Base-by-base conservation (phyloP, 768 basidiomycete species). In the Rhizopogon vulgaris region DNA sequence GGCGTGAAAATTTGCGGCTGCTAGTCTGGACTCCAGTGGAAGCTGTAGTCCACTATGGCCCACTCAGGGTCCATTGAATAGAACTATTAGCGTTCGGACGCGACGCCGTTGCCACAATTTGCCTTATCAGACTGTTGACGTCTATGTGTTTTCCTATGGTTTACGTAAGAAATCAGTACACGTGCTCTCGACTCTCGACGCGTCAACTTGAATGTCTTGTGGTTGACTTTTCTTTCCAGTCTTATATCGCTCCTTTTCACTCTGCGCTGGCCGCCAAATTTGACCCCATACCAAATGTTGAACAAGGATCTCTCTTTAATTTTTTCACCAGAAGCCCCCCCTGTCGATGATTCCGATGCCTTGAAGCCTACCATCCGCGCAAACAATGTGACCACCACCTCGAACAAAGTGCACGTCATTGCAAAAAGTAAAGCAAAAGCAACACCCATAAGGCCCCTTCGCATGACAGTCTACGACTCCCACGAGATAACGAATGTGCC, bases 401-500 rank as follows among this genome's bases (percentile, higher is more conserved):
- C 41, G 17, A 49, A 42, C 11, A 49, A 42, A 49, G 4, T 14
- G 3, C 8, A 12, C 41, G 18, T 6, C n/a, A 38, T 24, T 8
- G 14, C 2, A 12, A 45, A 49, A 49, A 10, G 24, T 27, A 38
- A 49, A 49, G 4, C 38, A 46, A 39, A 49, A 17, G 18, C 41
- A 10, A 49, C 48, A 10, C 9, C 25, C 12, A 8, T 46, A 17
- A 46, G 14, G 8, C 32, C 45, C 18, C 27, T 36, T 25, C 18
- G 52, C 17, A 3, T 25, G 14, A 39, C 53, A 14, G 60, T 65
- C 48, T 69, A 65, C 30, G 58, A 60, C 18, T 57, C 25, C 32
- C 64, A 66, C 32, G 67, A 69, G 37, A 53, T 67, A 34, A 58
- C 54, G 42, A 51, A 69, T 18, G 63, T 58, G 37, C 63, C 67